A percentile compares a stretch with the other conserved stretches of the same genome.
phyloP scores from a whole-genome alignment of 2,329 filamentous ascomycete species.

The Dendryphion nanum region DNA sequence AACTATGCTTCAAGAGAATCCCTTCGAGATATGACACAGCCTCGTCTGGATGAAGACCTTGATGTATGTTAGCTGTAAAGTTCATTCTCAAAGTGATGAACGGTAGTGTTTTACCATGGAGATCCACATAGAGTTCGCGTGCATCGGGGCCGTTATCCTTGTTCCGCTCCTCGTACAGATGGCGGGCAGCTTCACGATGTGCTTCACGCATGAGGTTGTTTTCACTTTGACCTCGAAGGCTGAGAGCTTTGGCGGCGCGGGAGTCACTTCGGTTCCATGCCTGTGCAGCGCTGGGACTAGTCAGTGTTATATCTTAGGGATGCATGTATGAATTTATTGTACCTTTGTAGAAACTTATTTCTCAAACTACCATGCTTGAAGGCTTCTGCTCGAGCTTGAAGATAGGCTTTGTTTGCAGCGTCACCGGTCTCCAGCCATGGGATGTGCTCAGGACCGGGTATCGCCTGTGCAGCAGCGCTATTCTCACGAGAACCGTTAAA shows the following conservation, averaged over 20 bases:
- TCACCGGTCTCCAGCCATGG: constrained; percentile 96
- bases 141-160: constrained; percentile 56
- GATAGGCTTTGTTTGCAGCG: constrained; percentile 85
- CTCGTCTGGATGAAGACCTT: constrained; percentile 91
- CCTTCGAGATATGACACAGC: constrained; percentile 91
- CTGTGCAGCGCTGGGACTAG: constrained; percentile 72
- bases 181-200: constrained; percentile 86
- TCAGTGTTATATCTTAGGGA: background rate
- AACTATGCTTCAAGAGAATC: constrained; percentile 79
- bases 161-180: constrained; percentile 92
- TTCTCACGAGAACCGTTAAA: constrained; percentile 69
- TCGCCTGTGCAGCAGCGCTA: constrained; percentile 76
- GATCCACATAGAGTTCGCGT: constrained; percentile 86
- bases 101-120: constrained; percentile 62
- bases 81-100: background rate
- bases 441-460: constrained; percentile 84
- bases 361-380: constrained; percentile 95
- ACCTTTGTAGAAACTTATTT: constrained; percentile 97
- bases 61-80: constrained; percentile 9
- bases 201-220: constrained; percentile 97
- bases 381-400: constrained; percentile 91
- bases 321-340: constrained; percentile 10
- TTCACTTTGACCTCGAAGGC: constrained; percentile 90
- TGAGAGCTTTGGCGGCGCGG: constrained; percentile 90
- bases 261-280: constrained; percentile 99